Conservation (phyloP, 2,329 filamentous ascomycete genomes). For the Lojkania enalia region DNA sequence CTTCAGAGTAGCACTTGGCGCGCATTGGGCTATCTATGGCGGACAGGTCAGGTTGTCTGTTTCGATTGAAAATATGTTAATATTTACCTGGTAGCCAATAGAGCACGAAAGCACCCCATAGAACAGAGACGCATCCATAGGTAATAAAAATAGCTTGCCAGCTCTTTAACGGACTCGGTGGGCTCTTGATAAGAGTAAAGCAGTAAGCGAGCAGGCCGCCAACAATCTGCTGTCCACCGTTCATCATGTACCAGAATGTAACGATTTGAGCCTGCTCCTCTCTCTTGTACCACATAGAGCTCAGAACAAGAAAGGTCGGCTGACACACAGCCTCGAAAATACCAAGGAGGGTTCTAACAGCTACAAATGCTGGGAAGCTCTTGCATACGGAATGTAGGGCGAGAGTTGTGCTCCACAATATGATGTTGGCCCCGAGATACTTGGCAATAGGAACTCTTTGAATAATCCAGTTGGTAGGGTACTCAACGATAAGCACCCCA, state of each 20-base stretch:
- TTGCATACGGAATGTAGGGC: slow-evolving; percentile 64
- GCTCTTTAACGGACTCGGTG: slow-evolving; percentile 52
- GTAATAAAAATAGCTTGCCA: slow-evolving; percentile 72
- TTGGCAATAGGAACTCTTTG: slow-evolving; percentile 69
- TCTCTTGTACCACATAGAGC: slow-evolving; percentile 71
- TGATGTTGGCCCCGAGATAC: slow-evolving; percentile 65
- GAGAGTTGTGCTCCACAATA: slow-evolving; percentile 65
- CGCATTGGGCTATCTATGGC: slow-evolving; percentile 66
- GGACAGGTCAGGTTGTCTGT: slow-evolving; percentile 2
- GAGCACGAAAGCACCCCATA: slow-evolving; percentile 64
- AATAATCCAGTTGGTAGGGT: slow-evolving; percentile 69
- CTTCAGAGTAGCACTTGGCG: slow-evolving; percentile 68
- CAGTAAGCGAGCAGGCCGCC: slow-evolving; percentile 68
- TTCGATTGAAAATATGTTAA: not conserved
- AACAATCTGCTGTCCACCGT: slow-evolving; percentile 72
- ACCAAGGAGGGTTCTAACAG: slow-evolving; percentile 67
- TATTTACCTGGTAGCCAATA: slow-evolving; percentile 35
- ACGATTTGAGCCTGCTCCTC: slow-evolving; percentile 69
- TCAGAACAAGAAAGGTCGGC: slow-evolving; percentile 68
- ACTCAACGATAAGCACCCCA: slow-evolving; percentile 70
- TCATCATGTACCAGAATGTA: slow-evolving; percentile 77
- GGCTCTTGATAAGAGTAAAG: slow-evolving; percentile 44
- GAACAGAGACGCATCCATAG: slow-evolving; percentile 65
- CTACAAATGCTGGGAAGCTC: slow-evolving; percentile 63
- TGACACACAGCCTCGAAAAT: slow-evolving; percentile 73